These are phyloP conservation scores for Solanum lignicaule DNA, from an alignment of 257 asterid genomes.

Conservation along the genomic window DNA sequence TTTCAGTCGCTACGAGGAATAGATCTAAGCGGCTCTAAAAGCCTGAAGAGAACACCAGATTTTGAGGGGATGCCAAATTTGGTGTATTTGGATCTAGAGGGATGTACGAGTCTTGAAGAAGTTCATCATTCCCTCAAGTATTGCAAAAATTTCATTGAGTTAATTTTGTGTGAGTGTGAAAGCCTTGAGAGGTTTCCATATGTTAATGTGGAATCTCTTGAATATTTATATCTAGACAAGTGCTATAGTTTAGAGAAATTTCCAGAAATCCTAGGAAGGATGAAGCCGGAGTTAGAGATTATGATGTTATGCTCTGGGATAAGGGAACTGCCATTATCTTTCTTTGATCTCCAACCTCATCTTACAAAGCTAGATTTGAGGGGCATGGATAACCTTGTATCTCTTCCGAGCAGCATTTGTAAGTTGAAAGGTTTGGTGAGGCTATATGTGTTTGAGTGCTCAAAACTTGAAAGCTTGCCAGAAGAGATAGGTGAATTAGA, in stretches of 20 bases:
- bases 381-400: too few species aligned
- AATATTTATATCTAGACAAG: rapidly evolving
- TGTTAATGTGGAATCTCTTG: background rate
- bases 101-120: background rate
- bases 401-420: too few species aligned
- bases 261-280: too few species aligned
- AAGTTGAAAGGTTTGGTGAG: too few species aligned
- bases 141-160: background rate
- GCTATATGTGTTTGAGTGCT: rapidly evolving
- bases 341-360: too few species aligned
- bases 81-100: background rate
- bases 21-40: rapidly evolving
- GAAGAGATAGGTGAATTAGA: too few species aligned
- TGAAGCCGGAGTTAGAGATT: too few species aligned
- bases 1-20: rapidly evolving
- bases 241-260: background rate
- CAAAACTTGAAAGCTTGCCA: too few species aligned
- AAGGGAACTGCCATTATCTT: too few species aligned
- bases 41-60: background rate
- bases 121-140: background rate
- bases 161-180: rapidly evolving
- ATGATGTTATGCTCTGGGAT: too few species aligned
- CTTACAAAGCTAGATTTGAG: too few species aligned
- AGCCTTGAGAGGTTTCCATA: background rate
- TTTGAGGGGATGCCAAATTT: background rate